These are phyloP conservation scores for Chaetomiaceae sp. DNA, from an alignment of 2,329 filamentous ascomycete genomes.

Conservation along the genomic window DNA sequence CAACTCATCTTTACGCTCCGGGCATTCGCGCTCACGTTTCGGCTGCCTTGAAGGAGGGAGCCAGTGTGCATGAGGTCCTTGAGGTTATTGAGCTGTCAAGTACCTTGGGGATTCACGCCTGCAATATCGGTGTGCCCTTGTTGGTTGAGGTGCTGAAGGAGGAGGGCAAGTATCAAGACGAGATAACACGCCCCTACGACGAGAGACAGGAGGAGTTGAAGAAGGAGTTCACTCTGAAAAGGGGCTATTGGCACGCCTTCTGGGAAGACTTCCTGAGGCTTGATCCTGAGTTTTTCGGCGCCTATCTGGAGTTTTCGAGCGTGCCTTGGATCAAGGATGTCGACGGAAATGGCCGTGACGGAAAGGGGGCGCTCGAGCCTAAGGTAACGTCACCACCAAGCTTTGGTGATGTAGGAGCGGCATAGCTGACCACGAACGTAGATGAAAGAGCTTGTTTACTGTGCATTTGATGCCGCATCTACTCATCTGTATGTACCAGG, in stretches of 20 bases:
- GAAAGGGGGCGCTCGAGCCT: slow-evolving; percentile 35
- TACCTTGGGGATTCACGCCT: slow-evolving; percentile 44
- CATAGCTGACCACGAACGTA: slow-evolving; percentile 6
- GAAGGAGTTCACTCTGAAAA: slow-evolving; percentile 40
- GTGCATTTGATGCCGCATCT: slow-evolving; percentile 43
- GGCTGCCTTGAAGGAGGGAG: slow-evolving; percentile 38
- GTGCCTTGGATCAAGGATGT: slow-evolving; percentile 38
- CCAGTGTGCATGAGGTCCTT: slow-evolving; percentile 39
- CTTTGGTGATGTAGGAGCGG: too few relatives aligned
- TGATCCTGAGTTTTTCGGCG: slow-evolving; percentile 45
- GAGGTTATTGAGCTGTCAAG: slow-evolving; percentile 42
- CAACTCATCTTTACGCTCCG: slow-evolving; percentile 42
- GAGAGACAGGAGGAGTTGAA: slow-evolving; percentile 36
- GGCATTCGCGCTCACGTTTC: slow-evolving; percentile 39
- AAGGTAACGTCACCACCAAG: slow-evolving; percentile 31
- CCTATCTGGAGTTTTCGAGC: slow-evolving; percentile 43
- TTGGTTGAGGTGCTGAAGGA: slow-evolving; percentile 44
- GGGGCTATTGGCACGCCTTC: slow-evolving; percentile 44
- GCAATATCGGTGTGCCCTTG: slow-evolving; percentile 43
- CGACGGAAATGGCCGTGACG: slow-evolving; percentile 10
- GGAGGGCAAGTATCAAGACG: slow-evolving; percentile 30
- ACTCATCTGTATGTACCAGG: slow-evolving; percentile 46
- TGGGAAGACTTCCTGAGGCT: slow-evolving; percentile 43
- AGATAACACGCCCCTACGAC: slow-evolving; percentile 34
- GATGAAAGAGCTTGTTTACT: slow-evolving; percentile 45